These are phyloP conservation scores for Hippophae gyantsensis DNA, from an alignment of 306 rosid genomes.

Conservation along the genomic window DNA sequence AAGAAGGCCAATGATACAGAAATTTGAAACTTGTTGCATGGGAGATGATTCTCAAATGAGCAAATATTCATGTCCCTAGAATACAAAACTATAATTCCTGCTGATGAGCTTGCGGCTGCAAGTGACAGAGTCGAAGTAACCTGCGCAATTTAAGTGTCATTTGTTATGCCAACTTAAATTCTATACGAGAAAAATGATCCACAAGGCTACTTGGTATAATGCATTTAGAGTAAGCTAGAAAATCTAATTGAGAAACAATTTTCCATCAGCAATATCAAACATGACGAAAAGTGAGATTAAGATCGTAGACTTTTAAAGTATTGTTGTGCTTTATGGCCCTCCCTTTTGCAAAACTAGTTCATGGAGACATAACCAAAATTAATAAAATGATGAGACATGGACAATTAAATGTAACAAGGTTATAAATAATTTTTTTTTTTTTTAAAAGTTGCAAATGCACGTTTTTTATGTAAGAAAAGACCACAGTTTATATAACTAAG, in stretches of 20 bases:
- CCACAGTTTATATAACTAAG: background rate
- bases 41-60: conserved; percentile 14
- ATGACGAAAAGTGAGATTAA: no score
- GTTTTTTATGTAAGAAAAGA: no score
- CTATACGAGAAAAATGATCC: background rate
- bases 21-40: conserved; percentile 53
- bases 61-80: conserved; percentile 48
- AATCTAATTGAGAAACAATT: no score
- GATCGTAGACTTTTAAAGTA: background rate
- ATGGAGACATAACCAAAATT: background rate
- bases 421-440: no score
- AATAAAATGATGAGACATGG: background rate
- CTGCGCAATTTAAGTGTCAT: conserved; percentile 24
- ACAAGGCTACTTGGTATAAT: background rate
- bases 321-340: background rate
- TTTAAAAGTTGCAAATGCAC: no score
- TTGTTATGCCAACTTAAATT: no score
- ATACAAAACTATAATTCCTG: conserved; percentile 60
- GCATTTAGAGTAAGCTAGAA: background rate
- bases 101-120: conserved; percentile 88
- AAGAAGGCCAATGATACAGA: conserved; percentile 70
- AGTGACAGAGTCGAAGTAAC: conserved; percentile 82
- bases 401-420: background rate
- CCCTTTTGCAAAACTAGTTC: background rate
- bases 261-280: no score